These are phyloP conservation scores for Skeletonema menzelii DNA, from an alignment of 108 stramenopile species.

Conservation along the genomic window DNA sequence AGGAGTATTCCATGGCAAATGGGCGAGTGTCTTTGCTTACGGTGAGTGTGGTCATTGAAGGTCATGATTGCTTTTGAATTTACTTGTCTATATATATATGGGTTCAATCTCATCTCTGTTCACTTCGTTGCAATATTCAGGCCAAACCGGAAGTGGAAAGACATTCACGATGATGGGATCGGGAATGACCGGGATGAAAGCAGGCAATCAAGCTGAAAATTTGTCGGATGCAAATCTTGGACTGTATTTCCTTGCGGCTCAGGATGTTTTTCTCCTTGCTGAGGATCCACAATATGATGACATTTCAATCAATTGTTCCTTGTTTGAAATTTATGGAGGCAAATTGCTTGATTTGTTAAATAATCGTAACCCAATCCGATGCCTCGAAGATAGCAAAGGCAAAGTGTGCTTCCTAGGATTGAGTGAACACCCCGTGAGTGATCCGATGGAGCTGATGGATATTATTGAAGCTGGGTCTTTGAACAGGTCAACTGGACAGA, in stretches of 20 bases:
- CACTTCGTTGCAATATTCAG: conserved; percentile 4
- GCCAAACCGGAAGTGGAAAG: conserved; percentile 92
- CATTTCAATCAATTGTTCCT: conserved; percentile 76
- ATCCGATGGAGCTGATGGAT: conserved; percentile 85
- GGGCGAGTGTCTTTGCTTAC: conserved; percentile 93
- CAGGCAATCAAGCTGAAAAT: conserved; percentile 54
- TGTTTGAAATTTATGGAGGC: conserved; percentile 99
- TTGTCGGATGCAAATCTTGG: conserved; percentile 68
- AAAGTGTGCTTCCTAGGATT: conserved; percentile 95
- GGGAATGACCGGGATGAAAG: conserved; percentile 75
- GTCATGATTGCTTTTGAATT: neutral
- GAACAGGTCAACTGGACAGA: conserved; percentile 96
- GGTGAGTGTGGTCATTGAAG: neutral
- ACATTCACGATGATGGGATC: conserved; percentile 97
- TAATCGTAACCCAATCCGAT: conserved; percentile 80
- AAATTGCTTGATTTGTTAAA: conserved; percentile 95
- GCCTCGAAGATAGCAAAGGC: conserved; percentile 94
- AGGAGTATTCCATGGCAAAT: conserved; percentile 84
- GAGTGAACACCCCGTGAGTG: conserved; percentile 73
- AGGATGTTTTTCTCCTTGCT: conserved; percentile 87
- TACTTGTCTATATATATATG: neutral
- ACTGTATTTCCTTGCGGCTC: conserved; percentile 88
- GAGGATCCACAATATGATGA: conserved; percentile 57
- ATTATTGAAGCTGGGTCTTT: conserved; percentile 89
- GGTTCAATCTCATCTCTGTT: neutral